These are phyloP conservation scores for Leccinum barrowsii DNA, from an alignment of 768 basidiomycete species.

Conservation along the genomic window DNA sequence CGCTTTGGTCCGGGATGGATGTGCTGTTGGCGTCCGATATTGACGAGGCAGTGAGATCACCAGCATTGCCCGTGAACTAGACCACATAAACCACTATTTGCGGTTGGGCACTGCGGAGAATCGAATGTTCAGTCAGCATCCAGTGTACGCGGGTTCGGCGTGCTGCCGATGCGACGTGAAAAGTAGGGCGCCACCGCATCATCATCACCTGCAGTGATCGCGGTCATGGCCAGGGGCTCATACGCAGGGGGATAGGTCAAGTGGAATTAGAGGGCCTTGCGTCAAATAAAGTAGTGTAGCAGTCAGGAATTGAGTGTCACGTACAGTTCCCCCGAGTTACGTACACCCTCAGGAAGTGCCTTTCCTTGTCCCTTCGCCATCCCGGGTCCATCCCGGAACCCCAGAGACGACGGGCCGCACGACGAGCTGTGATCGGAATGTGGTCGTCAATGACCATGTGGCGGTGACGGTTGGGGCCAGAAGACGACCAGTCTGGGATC, in stretches of 20 bases:
- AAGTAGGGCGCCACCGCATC: neutral
- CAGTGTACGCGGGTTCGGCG: neutral
- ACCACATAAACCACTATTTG: neutral
- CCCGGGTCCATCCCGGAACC: neutral
- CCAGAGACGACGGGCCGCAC: neutral
- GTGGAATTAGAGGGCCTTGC: neutral
- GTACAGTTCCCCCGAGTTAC: constrained; percentile 11
- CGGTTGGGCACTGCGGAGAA: constrained; percentile 9
- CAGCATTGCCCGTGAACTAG: neutral
- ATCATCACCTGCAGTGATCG: constrained; percentile 7
- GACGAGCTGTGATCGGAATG: neutral
- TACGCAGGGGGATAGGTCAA: neutral
- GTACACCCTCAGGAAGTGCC: constrained; percentile 12
- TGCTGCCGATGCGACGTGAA: neutral
- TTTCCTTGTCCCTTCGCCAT: constrained; percentile 6
- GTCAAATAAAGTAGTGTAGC: constrained; percentile 3
- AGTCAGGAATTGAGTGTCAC: neutral
- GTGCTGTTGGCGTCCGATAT: constrained; percentile 14
- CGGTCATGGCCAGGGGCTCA: neutral
- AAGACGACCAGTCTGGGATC: constrained; percentile 4
- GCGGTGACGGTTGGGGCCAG: neutral
- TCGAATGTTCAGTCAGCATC: neutral
- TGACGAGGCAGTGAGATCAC: constrained; percentile 10
- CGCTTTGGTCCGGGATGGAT: constrained; percentile 8
- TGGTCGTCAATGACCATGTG: neutral